Evolutionary conservation across 768 basidiomycete species (phyloP).

Genomic region (Boletus barrowsii): DNA sequence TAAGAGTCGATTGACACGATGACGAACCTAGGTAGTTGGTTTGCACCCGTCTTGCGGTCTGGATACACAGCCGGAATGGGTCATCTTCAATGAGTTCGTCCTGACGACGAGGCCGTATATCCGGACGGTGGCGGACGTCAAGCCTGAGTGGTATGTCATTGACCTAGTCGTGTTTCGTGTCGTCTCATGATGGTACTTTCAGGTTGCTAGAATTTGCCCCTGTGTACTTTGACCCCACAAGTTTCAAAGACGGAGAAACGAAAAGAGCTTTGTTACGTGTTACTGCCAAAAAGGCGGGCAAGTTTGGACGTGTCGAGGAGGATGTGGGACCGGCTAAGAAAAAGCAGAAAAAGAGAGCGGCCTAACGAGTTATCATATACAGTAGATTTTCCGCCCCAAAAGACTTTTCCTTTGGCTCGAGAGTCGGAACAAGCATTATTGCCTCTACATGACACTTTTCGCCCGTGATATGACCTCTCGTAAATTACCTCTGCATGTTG

Average conservation of each 20-base stretch:
- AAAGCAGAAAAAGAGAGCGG: slow-evolving; percentile 10
- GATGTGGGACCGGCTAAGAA: slow-evolving; percentile 12
- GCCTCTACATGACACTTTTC: too few relatives aligned
- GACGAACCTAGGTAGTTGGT: slow-evolving; percentile 12
- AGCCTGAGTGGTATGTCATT: slow-evolving; percentile 73
- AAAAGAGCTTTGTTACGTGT: slow-evolving; percentile 61
- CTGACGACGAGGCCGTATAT: slow-evolving; percentile 87
- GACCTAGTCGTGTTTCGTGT: neutral
- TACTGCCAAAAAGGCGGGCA: slow-evolving; percentile 51
- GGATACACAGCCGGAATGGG: slow-evolving; percentile 88
- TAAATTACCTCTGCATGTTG: too few relatives aligned
- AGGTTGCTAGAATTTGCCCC: slow-evolving; percentile 65
- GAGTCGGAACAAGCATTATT: too few relatives aligned
- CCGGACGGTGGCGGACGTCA: slow-evolving; percentile 85
- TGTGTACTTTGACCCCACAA: slow-evolving; percentile 64
- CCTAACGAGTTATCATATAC: neutral
- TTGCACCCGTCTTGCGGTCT: slow-evolving; percentile 84
- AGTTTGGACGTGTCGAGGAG: slow-evolving; percentile 23
- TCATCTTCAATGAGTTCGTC: slow-evolving; percentile 92
- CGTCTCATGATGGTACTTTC: neutral
- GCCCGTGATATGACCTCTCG: too few relatives aligned
- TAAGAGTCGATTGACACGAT: neutral
- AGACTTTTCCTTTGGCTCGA: neutral
- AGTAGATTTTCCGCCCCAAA: neutral
- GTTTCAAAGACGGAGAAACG: slow-evolving; percentile 68